phyloP scores from a whole-genome alignment of 2,329 filamentous ascomycete species.

The Whalleya microplaca region DNA sequence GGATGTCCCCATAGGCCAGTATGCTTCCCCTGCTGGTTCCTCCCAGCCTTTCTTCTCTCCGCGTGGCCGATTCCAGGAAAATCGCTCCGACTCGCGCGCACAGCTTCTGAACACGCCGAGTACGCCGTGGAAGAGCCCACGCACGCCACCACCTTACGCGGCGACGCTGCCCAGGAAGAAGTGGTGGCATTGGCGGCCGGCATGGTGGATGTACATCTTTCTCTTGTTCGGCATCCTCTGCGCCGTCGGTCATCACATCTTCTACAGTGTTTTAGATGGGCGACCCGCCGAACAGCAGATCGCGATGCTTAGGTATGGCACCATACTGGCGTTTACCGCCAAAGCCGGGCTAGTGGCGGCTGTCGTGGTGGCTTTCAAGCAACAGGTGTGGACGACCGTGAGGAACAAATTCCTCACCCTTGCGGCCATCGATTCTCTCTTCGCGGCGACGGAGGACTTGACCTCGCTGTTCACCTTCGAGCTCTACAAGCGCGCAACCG shows the following conservation, averaged over 20 bases:
- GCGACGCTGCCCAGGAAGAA: conserved; percentile 8
- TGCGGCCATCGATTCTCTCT: conserved; percentile 39
- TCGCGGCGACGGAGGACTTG: conserved; percentile 38
- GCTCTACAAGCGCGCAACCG: conserved; percentile 36
- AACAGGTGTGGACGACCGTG: conserved; percentile 40
- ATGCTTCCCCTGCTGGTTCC: conserved; percentile 17
- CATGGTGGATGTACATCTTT: conserved; percentile 42
- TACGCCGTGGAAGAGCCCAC: conserved; percentile 25
- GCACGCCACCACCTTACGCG: conserved; percentile 26
- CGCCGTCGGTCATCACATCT: conserved; percentile 43
- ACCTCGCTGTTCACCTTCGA: conserved; percentile 36
- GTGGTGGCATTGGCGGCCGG: conserved; percentile 43
- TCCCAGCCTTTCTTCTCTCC: conserved; percentile 21
- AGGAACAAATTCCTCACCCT: conserved; percentile 35
- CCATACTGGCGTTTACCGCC: conserved; percentile 42
- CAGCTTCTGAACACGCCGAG: conserved; percentile 24
- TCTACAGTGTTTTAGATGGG: conserved; percentile 40
- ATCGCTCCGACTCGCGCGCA: conserved; percentile 20
- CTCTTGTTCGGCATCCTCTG: conserved; percentile 42
- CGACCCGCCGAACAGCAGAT: conserved; percentile 40
- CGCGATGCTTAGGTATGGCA: conserved; percentile 44
- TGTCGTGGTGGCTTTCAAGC: conserved; percentile 38
- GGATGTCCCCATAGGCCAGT: conserved; percentile 12
- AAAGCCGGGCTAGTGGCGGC: conserved; percentile 44
- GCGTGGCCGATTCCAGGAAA: conserved; percentile 14